A percentile compares a stretch with the other conserved stretches of the same genome.
Conservation (phyloP, 129 eudicot species). For the Saposhnikovia divaricata region DNA sequence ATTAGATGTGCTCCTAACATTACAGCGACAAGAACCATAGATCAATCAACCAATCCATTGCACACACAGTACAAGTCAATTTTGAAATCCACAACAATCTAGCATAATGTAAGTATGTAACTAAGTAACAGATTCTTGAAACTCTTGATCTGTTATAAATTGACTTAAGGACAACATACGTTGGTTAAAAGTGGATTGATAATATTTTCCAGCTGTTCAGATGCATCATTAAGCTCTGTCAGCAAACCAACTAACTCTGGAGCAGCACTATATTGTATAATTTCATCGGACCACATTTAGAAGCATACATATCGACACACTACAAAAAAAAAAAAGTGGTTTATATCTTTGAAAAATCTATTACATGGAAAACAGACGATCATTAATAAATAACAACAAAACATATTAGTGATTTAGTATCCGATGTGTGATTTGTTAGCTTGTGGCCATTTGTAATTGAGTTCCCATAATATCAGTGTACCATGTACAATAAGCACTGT, state of each 20-base stretch:
- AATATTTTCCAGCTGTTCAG: slow-evolving; percentile 67
- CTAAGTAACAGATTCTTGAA: not conserved
- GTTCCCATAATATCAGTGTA: not conserved
- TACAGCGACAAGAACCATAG: not conserved
- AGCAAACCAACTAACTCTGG: slow-evolving; percentile 86
- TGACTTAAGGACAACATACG: slow-evolving; percentile 27
- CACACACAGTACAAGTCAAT: too few species aligned
- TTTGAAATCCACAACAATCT: not conserved
- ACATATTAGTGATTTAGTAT: not conserved
- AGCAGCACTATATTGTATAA: slow-evolving; percentile 52
- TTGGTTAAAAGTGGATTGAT: slow-evolving; percentile 64
- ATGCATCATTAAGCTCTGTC: slow-evolving; percentile 65
- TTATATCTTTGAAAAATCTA: not conserved
- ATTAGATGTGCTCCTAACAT: not conserved
- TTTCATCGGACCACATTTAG: not conserved
- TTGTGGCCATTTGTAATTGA: not conserved
- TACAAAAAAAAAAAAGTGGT: not conserved
- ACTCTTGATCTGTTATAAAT: not conserved
- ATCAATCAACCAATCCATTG: not conserved
- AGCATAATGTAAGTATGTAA: not conserved
- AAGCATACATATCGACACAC: not conserved
- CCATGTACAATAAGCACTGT: not conserved
- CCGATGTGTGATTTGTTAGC: not conserved
- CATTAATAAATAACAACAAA: not conserved
- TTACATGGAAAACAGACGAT: not conserved